phyloP scores from a whole-genome alignment of 352 stramenopile genomes.

The Globisporangium cystogenes region DNA sequence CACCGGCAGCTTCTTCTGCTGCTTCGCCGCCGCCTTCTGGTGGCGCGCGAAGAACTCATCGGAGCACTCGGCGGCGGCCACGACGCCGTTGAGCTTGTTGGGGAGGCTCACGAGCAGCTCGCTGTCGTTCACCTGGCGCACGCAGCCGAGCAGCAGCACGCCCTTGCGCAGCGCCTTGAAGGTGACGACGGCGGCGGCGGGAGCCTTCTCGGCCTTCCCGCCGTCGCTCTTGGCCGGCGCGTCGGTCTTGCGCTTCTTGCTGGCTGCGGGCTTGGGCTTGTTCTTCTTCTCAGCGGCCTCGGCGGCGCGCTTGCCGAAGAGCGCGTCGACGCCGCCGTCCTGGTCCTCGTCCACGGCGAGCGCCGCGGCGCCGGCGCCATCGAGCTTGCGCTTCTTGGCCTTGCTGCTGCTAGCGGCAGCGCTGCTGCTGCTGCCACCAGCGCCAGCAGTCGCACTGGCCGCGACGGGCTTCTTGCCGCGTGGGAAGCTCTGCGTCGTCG shows the following conservation, averaged over 20 bases:
- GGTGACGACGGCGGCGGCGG: conserved; percentile 37
- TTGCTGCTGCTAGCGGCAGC: conserved; percentile 11
- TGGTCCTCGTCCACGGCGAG: conserved; percentile 21
- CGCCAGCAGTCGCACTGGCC: neutral
- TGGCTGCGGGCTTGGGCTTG: conserved; percentile 9
- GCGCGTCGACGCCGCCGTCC: conserved; percentile 35
- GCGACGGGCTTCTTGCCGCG: conserved; percentile 60
- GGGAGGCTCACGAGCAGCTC: conserved; percentile 87
- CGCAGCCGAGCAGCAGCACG: conserved; percentile 77
- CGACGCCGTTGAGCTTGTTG: conserved; percentile 93
- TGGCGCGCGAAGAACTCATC: conserved; percentile 64
- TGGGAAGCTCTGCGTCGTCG: conserved; percentile 54
- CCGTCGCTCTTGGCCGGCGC: conserved; percentile 14
- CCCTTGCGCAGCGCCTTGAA: conserved; percentile 73
- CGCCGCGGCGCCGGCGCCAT: conserved; percentile 14
- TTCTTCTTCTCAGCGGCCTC: conserved; percentile 15
- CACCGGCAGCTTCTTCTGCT: conserved; percentile 19
- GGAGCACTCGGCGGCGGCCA: conserved; percentile 69
- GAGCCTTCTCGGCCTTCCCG: conserved; percentile 19
- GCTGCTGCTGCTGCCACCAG: conserved; percentile 1
- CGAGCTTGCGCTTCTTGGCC: conserved; percentile 45
- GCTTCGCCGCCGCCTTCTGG: conserved; percentile 10
- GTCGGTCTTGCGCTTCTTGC: conserved; percentile 22
- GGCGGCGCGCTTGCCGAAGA: conserved; percentile 79
- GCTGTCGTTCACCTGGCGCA: conserved; percentile 86